These are phyloP conservation scores for Agaricus subrufescens DNA, from an alignment of 768 basidiomycete genomes.

Conservation along the genomic window DNA sequence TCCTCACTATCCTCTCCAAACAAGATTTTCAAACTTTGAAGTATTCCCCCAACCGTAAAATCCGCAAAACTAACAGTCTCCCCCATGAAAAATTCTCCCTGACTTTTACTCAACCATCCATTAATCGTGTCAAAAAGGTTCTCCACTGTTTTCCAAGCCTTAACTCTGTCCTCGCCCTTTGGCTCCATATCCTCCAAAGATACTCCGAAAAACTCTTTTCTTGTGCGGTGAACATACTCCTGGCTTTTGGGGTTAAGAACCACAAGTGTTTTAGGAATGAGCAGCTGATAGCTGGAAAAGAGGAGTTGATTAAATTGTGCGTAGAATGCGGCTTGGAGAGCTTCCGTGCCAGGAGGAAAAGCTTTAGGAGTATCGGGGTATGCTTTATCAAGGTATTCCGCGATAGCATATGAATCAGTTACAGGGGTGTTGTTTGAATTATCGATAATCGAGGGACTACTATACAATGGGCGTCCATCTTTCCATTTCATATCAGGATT, in stretches of 20 bases:
- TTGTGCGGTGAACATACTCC: slow-evolving; percentile 7
- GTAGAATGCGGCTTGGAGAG: slow-evolving; percentile 27
- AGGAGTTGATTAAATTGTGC: slow-evolving; percentile 12
- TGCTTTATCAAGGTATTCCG: slow-evolving; percentile 36
- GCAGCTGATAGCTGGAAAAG: background rate
- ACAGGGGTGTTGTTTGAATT: slow-evolving; percentile 25
- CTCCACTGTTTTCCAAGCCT: slow-evolving; percentile 5
- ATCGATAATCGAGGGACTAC: slow-evolving; percentile 41
- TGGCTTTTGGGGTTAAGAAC: slow-evolving; percentile 5
- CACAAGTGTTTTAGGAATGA: slow-evolving; percentile 2
- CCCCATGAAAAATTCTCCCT: too few relatives aligned
- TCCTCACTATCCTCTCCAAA: too few relatives aligned
- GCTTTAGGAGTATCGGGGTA: slow-evolving; percentile 33
- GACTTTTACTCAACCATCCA: slow-evolving; percentile 4
- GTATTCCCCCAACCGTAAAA: background rate
- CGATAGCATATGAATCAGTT: slow-evolving; percentile 35
- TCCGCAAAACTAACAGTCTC: background rate
- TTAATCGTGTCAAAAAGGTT: slow-evolving; percentile 1
- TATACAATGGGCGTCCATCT: slow-evolving; percentile 25
- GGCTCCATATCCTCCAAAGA: background rate
- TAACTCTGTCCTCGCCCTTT: background rate
- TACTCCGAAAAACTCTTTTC: background rate
- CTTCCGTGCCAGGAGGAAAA: slow-evolving; percentile 26
- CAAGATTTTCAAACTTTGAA: too few relatives aligned
- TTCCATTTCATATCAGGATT: slow-evolving; percentile 3